A percentile compares a stretch with the other conserved stretches of the same genome.
phyloP scores from a whole-genome alignment of 352 stramenopile genomes.

The Sclerospora graminicola region DNA sequence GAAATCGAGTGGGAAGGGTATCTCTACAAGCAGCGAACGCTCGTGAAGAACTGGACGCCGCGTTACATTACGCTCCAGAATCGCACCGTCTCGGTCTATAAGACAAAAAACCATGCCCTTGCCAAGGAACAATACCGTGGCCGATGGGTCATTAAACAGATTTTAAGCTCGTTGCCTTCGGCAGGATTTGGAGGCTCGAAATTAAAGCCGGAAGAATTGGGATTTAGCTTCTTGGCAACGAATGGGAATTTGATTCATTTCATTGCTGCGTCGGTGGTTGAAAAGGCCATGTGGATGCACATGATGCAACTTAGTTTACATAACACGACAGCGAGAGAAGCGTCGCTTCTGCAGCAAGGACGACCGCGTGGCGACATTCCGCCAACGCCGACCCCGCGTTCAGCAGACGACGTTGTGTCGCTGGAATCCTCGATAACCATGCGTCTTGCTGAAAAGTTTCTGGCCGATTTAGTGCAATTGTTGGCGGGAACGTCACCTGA shows the following conservation, averaged over 20 bases:
- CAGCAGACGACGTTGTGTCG: slow-evolving; percentile 36
- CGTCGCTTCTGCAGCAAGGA: slow-evolving; percentile 28
- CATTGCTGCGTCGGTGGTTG: slow-evolving; percentile 58
- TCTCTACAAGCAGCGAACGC: slow-evolving; percentile 84
- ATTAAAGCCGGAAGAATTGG: slow-evolving; percentile 60
- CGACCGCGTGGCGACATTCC: slow-evolving; percentile 19
- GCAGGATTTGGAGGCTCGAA: slow-evolving; percentile 74
- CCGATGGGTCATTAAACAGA: slow-evolving; percentile 74
- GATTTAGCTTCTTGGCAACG: slow-evolving; percentile 77
- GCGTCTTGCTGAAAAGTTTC: slow-evolving; percentile 61
- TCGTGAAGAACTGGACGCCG: slow-evolving; percentile 84
- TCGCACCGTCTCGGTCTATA: slow-evolving; percentile 73
- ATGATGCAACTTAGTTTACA: slow-evolving; percentile 67
- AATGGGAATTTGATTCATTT: slow-evolving; percentile 82
- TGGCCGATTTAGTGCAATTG: slow-evolving; percentile 47
- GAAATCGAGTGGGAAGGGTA: slow-evolving; percentile 85
- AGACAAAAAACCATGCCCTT: slow-evolving; percentile 78
- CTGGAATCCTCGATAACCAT: slow-evolving; percentile 57
- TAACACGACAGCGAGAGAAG: slow-evolving; percentile 31
- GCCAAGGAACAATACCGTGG: slow-evolving; percentile 70
- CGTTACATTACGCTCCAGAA: slow-evolving; percentile 83
- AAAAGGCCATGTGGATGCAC: slow-evolving; percentile 79
- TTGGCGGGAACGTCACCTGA: slow-evolving; percentile 31
- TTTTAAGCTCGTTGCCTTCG: slow-evolving; percentile 66
- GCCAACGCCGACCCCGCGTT: slow-evolving; percentile 16